These are phyloP conservation scores for Leccinum uliginosum DNA, from an alignment of 768 basidiomycete species.

Conservation along the genomic window DNA sequence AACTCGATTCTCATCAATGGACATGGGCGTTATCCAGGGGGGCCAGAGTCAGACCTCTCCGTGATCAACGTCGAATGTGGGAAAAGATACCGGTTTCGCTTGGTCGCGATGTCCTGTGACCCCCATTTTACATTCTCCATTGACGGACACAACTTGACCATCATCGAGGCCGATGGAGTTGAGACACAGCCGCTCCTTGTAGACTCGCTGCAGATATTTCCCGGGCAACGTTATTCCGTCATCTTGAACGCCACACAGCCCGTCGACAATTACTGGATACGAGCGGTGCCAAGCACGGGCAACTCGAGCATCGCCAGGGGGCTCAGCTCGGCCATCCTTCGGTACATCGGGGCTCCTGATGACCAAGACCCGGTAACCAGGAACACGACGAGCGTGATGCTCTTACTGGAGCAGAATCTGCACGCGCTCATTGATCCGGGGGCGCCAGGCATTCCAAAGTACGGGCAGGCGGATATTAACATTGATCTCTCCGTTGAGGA, in stretches of 20 bases:
- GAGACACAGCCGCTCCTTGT: conserved; percentile 1
- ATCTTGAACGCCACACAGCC: conserved; percentile 28
- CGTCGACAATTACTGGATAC: conserved; percentile 53
- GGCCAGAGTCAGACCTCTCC: conserved; percentile 34
- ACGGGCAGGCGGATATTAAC: neutral
- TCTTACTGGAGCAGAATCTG: neutral
- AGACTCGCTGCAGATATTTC: neutral
- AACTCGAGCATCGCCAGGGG: neutral
- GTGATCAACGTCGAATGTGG: conserved; percentile 36
- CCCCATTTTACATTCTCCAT: conserved; percentile 43
- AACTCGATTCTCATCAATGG: conserved; percentile 32
- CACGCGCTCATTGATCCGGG: neutral
- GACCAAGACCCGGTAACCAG: neutral
- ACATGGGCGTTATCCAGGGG: conserved; percentile 27
- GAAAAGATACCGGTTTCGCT: conserved; percentile 44
- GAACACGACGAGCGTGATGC: neutral
- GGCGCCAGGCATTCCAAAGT: neutral
- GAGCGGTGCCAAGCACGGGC: conserved; percentile 20
- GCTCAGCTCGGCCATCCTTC: neutral
- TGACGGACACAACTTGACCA: conserved; percentile 39
- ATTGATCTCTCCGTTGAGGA: neutral
- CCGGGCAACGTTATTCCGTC: neutral
- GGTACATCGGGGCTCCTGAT: neutral
- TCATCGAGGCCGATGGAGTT: conserved; percentile 44
- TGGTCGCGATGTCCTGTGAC: conserved; percentile 44